Evolutionary conservation across 2,329 filamentous ascomycete genomes (phyloP), one percentile per base, ranked within the genome.

Genomic region (Thelonectria rubi): DNA sequence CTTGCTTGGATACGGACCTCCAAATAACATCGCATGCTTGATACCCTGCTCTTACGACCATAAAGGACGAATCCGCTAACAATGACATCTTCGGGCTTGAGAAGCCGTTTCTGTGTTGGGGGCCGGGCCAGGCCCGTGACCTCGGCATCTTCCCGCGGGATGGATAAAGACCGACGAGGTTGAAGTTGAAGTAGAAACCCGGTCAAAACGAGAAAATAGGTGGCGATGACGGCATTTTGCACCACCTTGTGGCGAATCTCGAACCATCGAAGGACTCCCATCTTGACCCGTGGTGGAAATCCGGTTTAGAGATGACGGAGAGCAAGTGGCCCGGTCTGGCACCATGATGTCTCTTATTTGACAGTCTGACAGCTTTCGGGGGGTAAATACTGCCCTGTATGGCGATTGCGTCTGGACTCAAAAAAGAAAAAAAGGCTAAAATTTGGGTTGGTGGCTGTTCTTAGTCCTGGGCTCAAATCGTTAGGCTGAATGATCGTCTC

Each of bases 1-100:
- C 17, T 20, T 30, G 26, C 1, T 48, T 17, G 2, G 3, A 17
- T 24, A 48, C 58, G 39, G 2, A 61, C 58, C 47, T 67, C 65
- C 5, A 68, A 20, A n/a, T 68, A 68, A 6, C 65, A 68, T n/a
- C 59, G 47, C 65, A 68, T 52, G 8, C 42, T 49, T 4, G 57
- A 21, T 1, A 68, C 65, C 32, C 65, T 54, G 10, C 52, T 62
- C 18, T 42, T 30, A 15, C 65, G 63, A 3, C 65, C 65, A n/a
- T 68, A 68, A 34, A 68, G 68, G 5, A 68, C 30, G 1, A 68
- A 15, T 10, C 49, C 65, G 15, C 65, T 68, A 21, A 68, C 65
- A 15, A 52, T 64, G 17, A 64, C 52, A 42, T 55, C 64, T 2
- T 57, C 52, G 3, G 65, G 65, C 20, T 64, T 68, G 48, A 62